Evolutionary conservation across 2,329 filamentous ascomycete genomes (phyloP), one percentile per base, ranked within the genome.

Genomic region (Pseudomassariella vexata): DNA sequence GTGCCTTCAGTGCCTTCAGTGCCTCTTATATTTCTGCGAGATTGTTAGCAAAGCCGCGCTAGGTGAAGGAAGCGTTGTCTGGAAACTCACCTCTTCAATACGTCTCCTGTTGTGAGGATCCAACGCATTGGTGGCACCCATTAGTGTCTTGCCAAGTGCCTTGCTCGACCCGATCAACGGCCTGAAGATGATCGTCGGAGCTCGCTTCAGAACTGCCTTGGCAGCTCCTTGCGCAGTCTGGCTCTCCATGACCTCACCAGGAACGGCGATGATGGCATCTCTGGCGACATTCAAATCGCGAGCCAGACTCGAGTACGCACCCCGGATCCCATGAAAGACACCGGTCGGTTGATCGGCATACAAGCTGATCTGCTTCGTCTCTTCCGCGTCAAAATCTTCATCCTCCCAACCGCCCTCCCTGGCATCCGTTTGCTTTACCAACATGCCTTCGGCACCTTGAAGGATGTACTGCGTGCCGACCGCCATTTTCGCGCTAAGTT

Each of bases 321-420:
- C 85, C 3, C 84, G 74, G 11, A 98, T 66, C 4, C 92, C 92
- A 47, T 94, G 85, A 4, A 90, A 70, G 3, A 98, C 84, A 2
- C 86, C 86, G 2, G 92, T 76, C 1, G 94, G 94, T 52, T 96
- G 92, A 47, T 96, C 85, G 0, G 94, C 92, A 51, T 98, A 98
- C 2, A 90, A 74, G 8, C 85, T 94, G 41, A 95, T 85, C 41
- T 85, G 82, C 45, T 85, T 87, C 38, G 70, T 75, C 41, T 85
- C 78, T 35, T 85, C 81, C 11, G 79, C 71, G 22, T 85, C 80
- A 1, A 69, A 58, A 6, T 75, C 73, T 3, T 76, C 76, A 2
- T 77, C 76, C 8, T 82, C 80, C 32, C 66, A 57, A 17, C 63
- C 61, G 16, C 66, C 63, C 18, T 59, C 59, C 14, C 54, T 55